These are phyloP conservation scores for Pichia thaimueangensis DNA, from an alignment of 805 yeast genomes.

Conservation along the genomic window DNA sequence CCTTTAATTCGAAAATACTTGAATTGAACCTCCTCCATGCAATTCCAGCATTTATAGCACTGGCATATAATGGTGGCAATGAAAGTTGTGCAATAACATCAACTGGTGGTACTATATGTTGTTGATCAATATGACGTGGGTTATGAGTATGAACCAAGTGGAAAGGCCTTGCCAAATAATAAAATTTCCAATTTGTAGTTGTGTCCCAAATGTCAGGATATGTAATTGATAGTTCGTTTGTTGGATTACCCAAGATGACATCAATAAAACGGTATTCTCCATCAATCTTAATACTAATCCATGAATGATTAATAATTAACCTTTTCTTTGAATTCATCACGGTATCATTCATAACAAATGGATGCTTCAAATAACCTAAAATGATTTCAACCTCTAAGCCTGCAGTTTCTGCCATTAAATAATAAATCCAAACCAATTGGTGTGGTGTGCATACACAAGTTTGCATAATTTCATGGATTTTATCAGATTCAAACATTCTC, in stretches of 20 bases:
- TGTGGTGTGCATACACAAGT: constrained; percentile 32
- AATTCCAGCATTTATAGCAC: constrained; percentile 57
- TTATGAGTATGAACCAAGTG: constrained; percentile 78
- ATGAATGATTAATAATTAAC: constrained; percentile 68
- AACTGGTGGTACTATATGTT: constrained; percentile 80
- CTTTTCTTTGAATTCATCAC: constrained; percentile 31
- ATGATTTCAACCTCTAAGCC: constrained; percentile 72
- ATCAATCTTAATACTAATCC: constrained; percentile 76
- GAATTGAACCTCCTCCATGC: constrained; percentile 65
- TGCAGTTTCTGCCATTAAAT: constrained; percentile 61
- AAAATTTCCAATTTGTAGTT: constrained; percentile 27
- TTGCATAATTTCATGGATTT: constrained; percentile 25
- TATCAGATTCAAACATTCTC: constrained; percentile 22
- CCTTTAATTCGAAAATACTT: constrained; percentile 64
- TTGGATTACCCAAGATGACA: constrained; percentile 53
- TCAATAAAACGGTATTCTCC: constrained; percentile 80
- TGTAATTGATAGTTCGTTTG: constrained; percentile 43
- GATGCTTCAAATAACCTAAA: constrained; percentile 77
- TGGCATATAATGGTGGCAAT: constrained; percentile 82
- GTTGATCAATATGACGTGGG: constrained; percentile 72
- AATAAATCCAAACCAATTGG: constrained; percentile 73
- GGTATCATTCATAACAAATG: constrained; percentile 48
- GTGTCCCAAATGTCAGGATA: constrained; percentile 33
- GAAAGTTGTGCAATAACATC: constrained; percentile 72
- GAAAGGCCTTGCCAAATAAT: constrained; percentile 73